Evolutionary conservation across 2,329 filamentous ascomycete genomes (phyloP).

Genomic region (Zasmidium angulare): DNA sequence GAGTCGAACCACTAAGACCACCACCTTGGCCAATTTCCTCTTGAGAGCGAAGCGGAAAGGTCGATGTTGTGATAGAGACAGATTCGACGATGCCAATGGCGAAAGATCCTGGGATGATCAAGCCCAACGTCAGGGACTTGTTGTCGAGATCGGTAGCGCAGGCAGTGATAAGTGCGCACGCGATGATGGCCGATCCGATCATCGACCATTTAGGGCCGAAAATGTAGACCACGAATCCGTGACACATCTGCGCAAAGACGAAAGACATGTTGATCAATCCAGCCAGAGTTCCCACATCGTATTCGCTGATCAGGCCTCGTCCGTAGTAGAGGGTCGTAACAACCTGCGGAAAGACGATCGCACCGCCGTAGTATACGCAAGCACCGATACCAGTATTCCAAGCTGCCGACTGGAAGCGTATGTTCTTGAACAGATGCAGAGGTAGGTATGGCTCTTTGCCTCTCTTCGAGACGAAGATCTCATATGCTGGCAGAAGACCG

Average conservation of each 20-base stretch:
- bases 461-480: constrained; percentile 23
- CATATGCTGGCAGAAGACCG: constrained; percentile 23
- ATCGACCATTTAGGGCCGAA: constrained; percentile 28
- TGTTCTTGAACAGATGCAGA: constrained; percentile 30
- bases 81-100: constrained; percentile 27
- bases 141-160: constrained; percentile 23
- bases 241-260: constrained; percentile 30
- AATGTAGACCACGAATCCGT: constrained; percentile 27
- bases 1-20: constrained; percentile 24
- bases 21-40: constrained; percentile 29
- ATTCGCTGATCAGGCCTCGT: constrained; percentile 26
- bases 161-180: constrained; percentile 23
- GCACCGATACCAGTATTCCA: constrained; percentile 28
- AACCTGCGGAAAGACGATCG: constrained; percentile 27
- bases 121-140: constrained; percentile 19
- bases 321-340: constrained; percentile 27
- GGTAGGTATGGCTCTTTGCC: constrained; percentile 28
- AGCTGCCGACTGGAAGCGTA: constrained; percentile 25
- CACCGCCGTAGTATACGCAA: constrained; percentile 27
- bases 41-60: constrained; percentile 28
- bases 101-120: constrained; percentile 24
- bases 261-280: constrained; percentile 27
- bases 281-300: constrained; percentile 27
- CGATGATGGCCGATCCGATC: constrained; percentile 26
- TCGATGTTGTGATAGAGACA: constrained; percentile 27